These are phyloP conservation scores for Fusarium nodosum DNA, from an alignment of 2,329 filamentous ascomycete species.

Conservation along the genomic window DNA sequence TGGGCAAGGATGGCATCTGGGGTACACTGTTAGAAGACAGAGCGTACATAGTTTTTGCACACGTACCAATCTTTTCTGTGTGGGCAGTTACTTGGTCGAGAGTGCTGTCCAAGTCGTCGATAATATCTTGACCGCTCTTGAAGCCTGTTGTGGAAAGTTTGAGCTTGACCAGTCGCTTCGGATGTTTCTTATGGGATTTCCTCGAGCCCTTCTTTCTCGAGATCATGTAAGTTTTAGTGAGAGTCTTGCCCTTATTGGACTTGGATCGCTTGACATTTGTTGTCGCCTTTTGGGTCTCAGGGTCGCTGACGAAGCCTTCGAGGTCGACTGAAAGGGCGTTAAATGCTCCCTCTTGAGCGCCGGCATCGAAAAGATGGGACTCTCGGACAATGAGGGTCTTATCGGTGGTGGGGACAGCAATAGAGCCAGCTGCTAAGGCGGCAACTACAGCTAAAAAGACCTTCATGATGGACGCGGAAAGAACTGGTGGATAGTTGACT, in stretches of 20 bases:
- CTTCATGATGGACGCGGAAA: not conserved
- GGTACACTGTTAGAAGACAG: not conserved
- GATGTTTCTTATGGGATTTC: not conserved
- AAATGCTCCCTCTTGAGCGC: not conserved
- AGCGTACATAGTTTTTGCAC: not conserved
- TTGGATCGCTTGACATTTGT: not conserved
- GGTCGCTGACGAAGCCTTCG: not conserved
- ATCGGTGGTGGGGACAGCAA: conserved; percentile 4
- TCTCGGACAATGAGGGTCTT: not conserved
- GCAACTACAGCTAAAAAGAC: not conserved
- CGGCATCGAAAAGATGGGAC: not conserved
- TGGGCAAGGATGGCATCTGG: conserved; percentile 9
- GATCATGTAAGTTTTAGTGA: not conserved
- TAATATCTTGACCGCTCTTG: conserved; percentile 9
- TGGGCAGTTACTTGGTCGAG: not conserved
- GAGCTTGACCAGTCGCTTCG: conserved; percentile 1
- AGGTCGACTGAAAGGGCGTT: not conserved
- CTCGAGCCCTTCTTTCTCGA: not conserved
- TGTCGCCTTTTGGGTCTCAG: not conserved
- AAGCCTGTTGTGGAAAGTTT: conserved; percentile 1
- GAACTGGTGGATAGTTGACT: not conserved
- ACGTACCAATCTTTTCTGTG: conserved; percentile 5
- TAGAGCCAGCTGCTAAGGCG: not conserved
- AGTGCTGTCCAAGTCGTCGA: conserved; percentile 4
- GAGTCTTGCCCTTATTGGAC: not conserved